These are phyloP conservation scores for Pestalotiopsis sp. DNA, from an alignment of 2,329 filamentous ascomycete species.

Conservation along the genomic window DNA sequence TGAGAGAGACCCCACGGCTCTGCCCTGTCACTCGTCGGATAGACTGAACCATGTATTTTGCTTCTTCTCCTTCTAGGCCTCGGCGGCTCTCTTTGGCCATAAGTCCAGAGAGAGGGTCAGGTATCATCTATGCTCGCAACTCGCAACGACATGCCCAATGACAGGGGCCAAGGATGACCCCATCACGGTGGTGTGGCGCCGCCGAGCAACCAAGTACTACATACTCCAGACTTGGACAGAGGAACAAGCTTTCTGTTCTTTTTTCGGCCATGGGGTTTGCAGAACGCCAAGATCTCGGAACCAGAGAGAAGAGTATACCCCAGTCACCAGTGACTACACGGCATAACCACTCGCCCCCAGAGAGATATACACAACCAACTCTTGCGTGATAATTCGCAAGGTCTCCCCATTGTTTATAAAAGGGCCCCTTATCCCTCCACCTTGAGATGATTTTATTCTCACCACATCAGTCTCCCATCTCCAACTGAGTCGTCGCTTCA, in stretches of 20 bases:
- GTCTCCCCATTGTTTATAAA: background rate
- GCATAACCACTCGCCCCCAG: background rate
- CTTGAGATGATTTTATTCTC: background rate
- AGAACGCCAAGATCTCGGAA: background rate
- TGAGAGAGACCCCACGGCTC: background rate
- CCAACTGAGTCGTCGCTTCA: background rate
- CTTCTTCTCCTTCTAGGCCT: background rate
- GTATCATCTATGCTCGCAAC: background rate
- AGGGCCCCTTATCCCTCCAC: background rate
- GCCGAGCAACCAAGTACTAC: background rate
- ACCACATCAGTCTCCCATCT: background rate
- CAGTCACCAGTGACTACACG: background rate
- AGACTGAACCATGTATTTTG: background rate
- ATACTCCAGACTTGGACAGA: background rate
- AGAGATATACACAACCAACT: background rate
- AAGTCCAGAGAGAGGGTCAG: background rate
- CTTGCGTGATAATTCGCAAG: background rate
- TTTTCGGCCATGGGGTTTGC: background rate
- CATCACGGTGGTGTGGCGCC: background rate
- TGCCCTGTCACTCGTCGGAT: background rate
- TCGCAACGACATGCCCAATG: slow-evolving; percentile 1
- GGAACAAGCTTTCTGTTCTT: background rate
- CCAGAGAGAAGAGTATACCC: background rate
- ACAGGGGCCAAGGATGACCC: background rate
- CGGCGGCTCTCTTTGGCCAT: background rate